Evolutionary conservation across 2,329 filamentous ascomycete species (phyloP).

Genomic region (Phaeosphaeriaceae sp.): DNA sequence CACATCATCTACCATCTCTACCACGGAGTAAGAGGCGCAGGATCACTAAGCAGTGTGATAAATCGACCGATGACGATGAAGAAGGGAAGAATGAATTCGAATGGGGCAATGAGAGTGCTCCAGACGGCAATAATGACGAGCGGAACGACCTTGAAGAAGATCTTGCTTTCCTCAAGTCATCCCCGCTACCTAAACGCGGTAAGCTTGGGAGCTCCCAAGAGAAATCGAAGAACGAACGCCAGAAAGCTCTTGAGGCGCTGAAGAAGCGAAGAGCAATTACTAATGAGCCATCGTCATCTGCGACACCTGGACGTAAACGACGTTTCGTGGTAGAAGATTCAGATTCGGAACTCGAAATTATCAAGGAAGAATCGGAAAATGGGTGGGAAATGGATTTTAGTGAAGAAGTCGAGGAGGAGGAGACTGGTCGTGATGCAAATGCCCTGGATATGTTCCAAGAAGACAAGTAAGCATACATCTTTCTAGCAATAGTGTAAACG

Average conservation of each 20-base stretch:
- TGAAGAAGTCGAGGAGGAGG: conserved; percentile 34
- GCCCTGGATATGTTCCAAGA: conserved; percentile 51
- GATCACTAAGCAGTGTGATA: conserved; percentile 4
- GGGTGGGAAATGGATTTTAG: conserved; percentile 10
- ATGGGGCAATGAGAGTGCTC: neutral
- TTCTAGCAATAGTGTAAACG: too few relatives aligned
- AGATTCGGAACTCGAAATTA: conserved; percentile 40
- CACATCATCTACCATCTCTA: conserved; percentile 2
- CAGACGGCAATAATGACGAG: conserved; percentile 8
- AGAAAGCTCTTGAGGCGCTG: conserved; percentile 52
- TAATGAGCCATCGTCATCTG: conserved; percentile 31
- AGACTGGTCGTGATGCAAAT: conserved; percentile 30
- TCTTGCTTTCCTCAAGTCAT: conserved; percentile 51
- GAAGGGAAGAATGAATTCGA: neutral
- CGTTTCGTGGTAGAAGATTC: conserved; percentile 32
- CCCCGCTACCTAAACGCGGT: conserved; percentile 35
- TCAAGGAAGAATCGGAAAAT: conserved; percentile 39
- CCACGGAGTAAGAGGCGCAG: conserved; percentile 14
- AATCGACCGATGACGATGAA: neutral
- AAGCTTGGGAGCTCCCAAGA: conserved; percentile 31
- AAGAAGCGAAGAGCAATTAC: conserved; percentile 50
- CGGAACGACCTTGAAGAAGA: conserved; percentile 49
- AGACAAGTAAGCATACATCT: neutral
- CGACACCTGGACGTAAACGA: conserved; percentile 29
- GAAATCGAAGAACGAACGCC: conserved; percentile 44